Percentiles rank a stretch among this genome's conserved stretches.
Evolutionary conservation across 306 rosid species (phyloP).

Genomic region (Quercus bicolor): DNA sequence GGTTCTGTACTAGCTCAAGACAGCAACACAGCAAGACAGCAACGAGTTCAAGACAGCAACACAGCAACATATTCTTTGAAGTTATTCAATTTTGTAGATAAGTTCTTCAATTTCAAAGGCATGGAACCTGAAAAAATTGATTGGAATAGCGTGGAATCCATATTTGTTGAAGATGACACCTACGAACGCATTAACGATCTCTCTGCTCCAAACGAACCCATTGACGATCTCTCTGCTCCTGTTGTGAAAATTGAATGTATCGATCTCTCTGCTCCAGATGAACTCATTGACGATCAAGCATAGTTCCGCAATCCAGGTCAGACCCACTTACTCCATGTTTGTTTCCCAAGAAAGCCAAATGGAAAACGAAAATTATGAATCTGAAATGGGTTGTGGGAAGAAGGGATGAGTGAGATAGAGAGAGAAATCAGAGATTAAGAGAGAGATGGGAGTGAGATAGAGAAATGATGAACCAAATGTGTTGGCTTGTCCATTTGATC

Average conservation of each 20-base stretch:
- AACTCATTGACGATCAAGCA: conserved; percentile 28
- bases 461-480: too few species aligned
- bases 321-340: not conserved
- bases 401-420: too few species aligned
- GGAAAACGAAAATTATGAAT: not conserved
- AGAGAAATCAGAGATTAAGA: too few species aligned
- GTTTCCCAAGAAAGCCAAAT: not conserved
- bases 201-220: too few species aligned
- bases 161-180: conserved; percentile 30
- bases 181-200: conserved; percentile 15
- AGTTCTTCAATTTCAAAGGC: not conserved
- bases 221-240: too few species aligned
- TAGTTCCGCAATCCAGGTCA: conserved; percentile 50
- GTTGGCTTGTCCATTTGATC: too few species aligned
- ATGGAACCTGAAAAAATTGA: conserved; percentile 58
- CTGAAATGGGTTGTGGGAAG: not conserved
- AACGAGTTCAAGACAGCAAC: too few species aligned
- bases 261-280: conserved; percentile 34
- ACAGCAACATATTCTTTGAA: too few species aligned
- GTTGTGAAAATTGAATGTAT: conserved; percentile 20
- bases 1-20: too few species aligned
- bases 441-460: too few species aligned
- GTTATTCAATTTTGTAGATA: conserved; percentile 6
- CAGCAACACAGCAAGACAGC: too few species aligned
- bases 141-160: conserved; percentile 44